A percentile compares a stretch with the other conserved stretches of the same genome.
phyloP scores from a whole-genome alignment of 2,329 filamentous ascomycete genomes.

The Cladosporium sp. region DNA sequence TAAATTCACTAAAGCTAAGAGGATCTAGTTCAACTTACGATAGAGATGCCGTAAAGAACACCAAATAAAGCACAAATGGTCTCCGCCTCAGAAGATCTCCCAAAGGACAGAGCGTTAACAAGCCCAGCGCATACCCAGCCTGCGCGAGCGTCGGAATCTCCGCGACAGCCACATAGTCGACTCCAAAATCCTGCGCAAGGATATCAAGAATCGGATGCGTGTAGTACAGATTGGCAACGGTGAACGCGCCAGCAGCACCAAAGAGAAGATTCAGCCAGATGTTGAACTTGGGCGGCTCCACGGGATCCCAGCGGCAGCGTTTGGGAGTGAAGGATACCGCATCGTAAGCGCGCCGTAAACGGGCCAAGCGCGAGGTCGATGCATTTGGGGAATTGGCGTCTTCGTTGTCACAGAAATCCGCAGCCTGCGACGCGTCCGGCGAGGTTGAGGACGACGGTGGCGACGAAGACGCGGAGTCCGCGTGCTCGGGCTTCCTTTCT shows the following conservation, averaged over 20 bases:
- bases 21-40: slow-evolving; percentile 43
- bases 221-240: slow-evolving; percentile 77
- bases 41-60: slow-evolving; percentile 58
- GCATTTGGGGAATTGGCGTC: neutral
- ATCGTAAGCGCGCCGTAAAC: neutral
- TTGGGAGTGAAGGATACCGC: slow-evolving; percentile 51
- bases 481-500: too few relatives aligned
- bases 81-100: slow-evolving; percentile 64
- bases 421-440: too few relatives aligned
- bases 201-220: slow-evolving; percentile 73
- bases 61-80: slow-evolving; percentile 60
- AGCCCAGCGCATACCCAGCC: slow-evolving; percentile 67
- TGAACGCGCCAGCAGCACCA: slow-evolving; percentile 59
- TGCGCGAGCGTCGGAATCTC: slow-evolving; percentile 71
- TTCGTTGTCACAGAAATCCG: neutral
- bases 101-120: slow-evolving; percentile 69
- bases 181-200: slow-evolving; percentile 63
- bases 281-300: slow-evolving; percentile 61
- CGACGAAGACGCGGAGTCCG: too few relatives aligned
- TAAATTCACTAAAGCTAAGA: neutral
- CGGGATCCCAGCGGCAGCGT: slow-evolving; percentile 61
- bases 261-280: slow-evolving; percentile 65
- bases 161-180: slow-evolving; percentile 61
- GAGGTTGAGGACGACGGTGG: too few relatives aligned
- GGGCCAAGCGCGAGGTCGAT: neutral